Base-by-base conservation (phyloP, 306 rosid genomes). In the Carpinus viminea region DNA sequence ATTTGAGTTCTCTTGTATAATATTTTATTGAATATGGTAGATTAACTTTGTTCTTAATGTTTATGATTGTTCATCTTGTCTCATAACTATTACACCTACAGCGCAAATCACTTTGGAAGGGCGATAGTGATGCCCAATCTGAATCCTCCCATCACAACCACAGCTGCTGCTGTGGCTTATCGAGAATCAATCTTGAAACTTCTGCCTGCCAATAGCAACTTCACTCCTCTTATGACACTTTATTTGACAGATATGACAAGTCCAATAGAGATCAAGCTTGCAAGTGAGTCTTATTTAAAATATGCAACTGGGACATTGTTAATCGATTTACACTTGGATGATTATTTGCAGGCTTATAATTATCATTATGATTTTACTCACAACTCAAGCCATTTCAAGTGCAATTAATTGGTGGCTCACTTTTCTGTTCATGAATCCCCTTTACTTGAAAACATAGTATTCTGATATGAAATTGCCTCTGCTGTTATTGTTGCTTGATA, bases 71-170 rank as follows among this genome's bases (percentile, higher is more conserved):
- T 36, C 69, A 34, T 57, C 12, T 26, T 83, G 64, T 54, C 75
- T 78, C 64, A 20, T 86, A 72, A 82, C 62, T 75, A 59, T 77
- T 61, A n/a, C 50, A 28, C 36, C 12, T 66, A 50, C 83, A 94
- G 97, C 77, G 94, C 98, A 73, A 81, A 74, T 72, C 90, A 88
- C 72, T 94, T 94, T 80, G 88, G 88, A 78, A 90, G 97, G 87
- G 98, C 90, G 38, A 94, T 94, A 73, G 93, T 94, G 75, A 94
- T 94, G 97, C 98, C 98, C 5, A 94, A 94, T 94, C 76, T 94
- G 85, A 92, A 85, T 85, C 97, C 98, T 38, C 97, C 97, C 5
- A 43, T 94, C 69, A 88, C 93, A 20, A 87, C 94, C 57, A 87
- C 91, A 0, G 86, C 90, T 70, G 88, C 91, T 48, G 97, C 96